Base-by-base conservation (phyloP, 352 stramenopile genomes). In the Phytophthora agathidicida region DNA sequence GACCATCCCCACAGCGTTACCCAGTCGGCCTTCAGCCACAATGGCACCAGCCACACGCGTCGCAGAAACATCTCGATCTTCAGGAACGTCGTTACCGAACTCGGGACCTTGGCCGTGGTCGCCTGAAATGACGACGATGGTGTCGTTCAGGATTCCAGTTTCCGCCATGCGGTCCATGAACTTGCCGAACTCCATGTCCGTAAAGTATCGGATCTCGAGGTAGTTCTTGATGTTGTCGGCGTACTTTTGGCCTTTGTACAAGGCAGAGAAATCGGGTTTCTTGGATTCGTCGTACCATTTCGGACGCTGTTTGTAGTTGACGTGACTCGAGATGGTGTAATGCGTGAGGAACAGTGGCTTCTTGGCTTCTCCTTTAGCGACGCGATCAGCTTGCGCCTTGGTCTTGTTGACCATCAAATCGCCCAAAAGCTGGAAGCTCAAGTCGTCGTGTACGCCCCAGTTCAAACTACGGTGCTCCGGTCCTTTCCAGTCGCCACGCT, bases 281-380 rank as follows among this genome's bases (percentile, higher is more conserved):
- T 68, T 38, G 0, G 24, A 11, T 0, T 66, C 22, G 0, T 62
- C 27, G 50, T 73, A 80, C 75, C 75, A 82, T 32, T 65, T 49
- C 0, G 75, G 69, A 2, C 54, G 53, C 7, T 75, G 45, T 13
- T 49, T 41, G 39, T 68, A 85, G 31, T 60, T 48, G 7, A 68
- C 63, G 53, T 86, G 75, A 41, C 69, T 82, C 9, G 68, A 80
- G 47, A 84, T 84, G 17, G 74, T 79, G 53, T 80, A 84, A 33
- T 79, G 68, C 14, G 64, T 81, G 31, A 80, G 49, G 47, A 77
- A 84, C 19, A 75, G 75, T 22, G 74, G 71, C 39, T 62, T 56
- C 46, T 75, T 79, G 0, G 50, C 19, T 17, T 69, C 17, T 1
- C 56, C 58, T 3, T 14, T 47, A 0, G 23, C 31, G 19, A 68